These are phyloP conservation scores for Speleostelium caveatum DNA, from an alignment of 78 protist species.

Conservation along the genomic window DNA sequence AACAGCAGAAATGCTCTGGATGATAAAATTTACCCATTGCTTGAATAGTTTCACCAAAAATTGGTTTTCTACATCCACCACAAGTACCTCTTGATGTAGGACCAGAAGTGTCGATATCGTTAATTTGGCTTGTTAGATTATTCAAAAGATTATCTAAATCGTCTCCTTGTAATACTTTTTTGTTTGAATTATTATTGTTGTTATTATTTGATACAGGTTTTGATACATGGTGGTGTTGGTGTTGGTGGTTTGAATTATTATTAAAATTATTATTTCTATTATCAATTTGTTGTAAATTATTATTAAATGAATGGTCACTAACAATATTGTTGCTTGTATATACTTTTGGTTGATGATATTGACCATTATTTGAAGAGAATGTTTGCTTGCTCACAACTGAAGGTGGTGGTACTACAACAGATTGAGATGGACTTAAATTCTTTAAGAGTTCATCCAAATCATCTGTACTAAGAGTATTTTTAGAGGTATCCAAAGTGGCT, in stretches of 20 bases:
- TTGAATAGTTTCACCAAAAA: constrained; percentile 82
- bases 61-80: constrained; percentile 79
- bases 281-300: background rate
- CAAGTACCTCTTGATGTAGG: constrained; percentile 77
- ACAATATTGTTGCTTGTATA: too few species aligned
- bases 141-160: constrained; percentile 76
- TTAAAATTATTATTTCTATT: background rate
- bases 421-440: constrained; percentile 31
- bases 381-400: background rate
- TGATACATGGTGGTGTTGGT: background rate
- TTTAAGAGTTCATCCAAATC: constrained; percentile 69
- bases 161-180: constrained; percentile 61
- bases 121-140: constrained; percentile 67
- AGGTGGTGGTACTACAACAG: background rate
- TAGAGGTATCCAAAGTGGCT: background rate
- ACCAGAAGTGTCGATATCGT: constrained; percentile 52
- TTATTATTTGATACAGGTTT: background rate
- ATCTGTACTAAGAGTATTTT: constrained; percentile 15
- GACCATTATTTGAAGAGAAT: background rate
- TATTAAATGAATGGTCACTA: background rate
- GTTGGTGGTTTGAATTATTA: background rate
- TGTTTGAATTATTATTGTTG: background rate
- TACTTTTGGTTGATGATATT: too few species aligned
- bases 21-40: constrained; percentile 82
- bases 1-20: constrained; percentile 83